phyloP scores from a whole-genome alignment of 352 stramenopile species.

The Bremia lactucae region DNA sequence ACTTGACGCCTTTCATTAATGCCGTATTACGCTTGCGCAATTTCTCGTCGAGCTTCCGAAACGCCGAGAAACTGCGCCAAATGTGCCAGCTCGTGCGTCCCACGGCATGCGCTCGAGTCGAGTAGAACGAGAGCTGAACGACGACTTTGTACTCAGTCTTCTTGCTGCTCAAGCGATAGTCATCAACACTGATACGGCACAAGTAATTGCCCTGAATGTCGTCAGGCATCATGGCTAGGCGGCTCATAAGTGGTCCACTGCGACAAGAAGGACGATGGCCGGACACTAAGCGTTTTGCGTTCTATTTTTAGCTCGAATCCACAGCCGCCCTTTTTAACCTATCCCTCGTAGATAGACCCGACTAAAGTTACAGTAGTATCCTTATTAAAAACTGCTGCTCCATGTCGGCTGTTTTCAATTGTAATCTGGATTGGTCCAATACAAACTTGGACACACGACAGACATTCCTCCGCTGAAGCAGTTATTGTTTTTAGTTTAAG shows the following conservation, averaged over 20 bases:
- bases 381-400: too few relatives aligned
- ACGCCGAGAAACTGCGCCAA: constrained; percentile 69
- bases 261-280: not conserved
- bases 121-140: constrained; percentile 63
- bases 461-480: too few relatives aligned
- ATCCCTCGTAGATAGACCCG: too few relatives aligned
- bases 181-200: constrained; percentile 47
- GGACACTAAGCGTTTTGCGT: too few relatives aligned
- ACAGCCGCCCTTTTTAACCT: too few relatives aligned
- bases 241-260: constrained; percentile 8
- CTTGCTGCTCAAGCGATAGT: constrained; percentile 58
- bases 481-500: too few relatives aligned
- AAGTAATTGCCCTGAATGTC: constrained; percentile 75
- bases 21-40: constrained; percentile 57
- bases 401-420: too few relatives aligned
- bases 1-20: constrained; percentile 80
- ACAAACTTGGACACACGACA: too few relatives aligned
- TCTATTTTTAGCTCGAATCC: too few relatives aligned
- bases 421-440: too few relatives aligned
- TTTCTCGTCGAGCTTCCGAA: constrained; percentile 75
- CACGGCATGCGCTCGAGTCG: constrained; percentile 48
- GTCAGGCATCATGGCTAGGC: constrained; percentile 52
- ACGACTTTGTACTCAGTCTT: constrained; percentile 79
- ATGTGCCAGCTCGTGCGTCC: constrained; percentile 74
- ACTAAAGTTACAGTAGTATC: too few relatives aligned